Evolutionary conservation across 1,284 basidiomycete species (phyloP).

Genomic region (Cerioporus squamosus): DNA sequence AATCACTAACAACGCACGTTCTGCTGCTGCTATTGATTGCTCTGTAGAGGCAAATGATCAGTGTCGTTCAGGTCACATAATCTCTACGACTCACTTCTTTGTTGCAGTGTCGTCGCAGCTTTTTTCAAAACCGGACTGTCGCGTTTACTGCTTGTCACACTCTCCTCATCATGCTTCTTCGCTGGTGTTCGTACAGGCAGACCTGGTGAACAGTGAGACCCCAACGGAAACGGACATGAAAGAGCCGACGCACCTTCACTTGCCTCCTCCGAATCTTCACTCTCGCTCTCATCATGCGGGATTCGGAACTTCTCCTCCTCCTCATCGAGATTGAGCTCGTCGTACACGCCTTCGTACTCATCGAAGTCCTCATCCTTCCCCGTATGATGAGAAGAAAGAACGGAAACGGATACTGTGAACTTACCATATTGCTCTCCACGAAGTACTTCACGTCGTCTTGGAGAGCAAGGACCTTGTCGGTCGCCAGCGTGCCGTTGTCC

Average conservation of each 20-base stretch:
- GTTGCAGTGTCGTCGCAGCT: conserved; percentile 57
- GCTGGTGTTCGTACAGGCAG: conserved; percentile 63
- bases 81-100: conserved; percentile 58
- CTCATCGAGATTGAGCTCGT: conserved; percentile 97
- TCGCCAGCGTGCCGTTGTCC: conserved; percentile 90
- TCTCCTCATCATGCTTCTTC: conserved; percentile 82
- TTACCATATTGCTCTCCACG: conserved; percentile 92
- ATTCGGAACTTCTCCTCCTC: conserved; percentile 93
- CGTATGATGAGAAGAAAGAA: conserved; percentile 8
- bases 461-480: conserved; percentile 82
- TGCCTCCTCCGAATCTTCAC: conserved; percentile 69
- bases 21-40: conserved; percentile 45
- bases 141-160: conserved; percentile 68
- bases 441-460: conserved; percentile 98
- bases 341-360: conserved; percentile 97
- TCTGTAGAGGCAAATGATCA: conserved; percentile 37
- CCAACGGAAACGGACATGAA: background rate
- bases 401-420: conserved; percentile 39
- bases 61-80: background rate
- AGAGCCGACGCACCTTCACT: conserved; percentile 60
- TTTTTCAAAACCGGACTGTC: conserved; percentile 84
- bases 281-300: conserved; percentile 71
- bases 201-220: conserved; percentile 34
- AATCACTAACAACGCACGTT: conserved; percentile 43
- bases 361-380: conserved; percentile 94